A percentile compares a stretch with the other conserved stretches of the same genome.
Conservation (phyloP, 371 early-diverging fungal genomes). For the Encephalitozoon intestinalis region DNA sequence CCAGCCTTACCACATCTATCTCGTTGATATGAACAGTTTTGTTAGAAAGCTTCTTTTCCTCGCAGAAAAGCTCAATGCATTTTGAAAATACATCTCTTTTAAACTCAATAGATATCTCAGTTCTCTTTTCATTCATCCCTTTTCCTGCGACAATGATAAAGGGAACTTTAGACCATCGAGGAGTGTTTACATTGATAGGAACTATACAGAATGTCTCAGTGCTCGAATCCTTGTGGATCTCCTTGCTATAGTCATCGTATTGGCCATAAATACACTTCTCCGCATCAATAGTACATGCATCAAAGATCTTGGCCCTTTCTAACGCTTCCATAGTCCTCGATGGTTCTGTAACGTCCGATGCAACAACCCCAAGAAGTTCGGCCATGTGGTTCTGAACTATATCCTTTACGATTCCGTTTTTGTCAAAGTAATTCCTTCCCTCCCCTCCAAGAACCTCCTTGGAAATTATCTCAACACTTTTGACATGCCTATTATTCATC, state of each 20-base stretch:
- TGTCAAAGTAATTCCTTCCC: conserved; percentile 95
- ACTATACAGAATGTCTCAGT: conserved; percentile 54
- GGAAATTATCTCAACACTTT: conserved; percentile 90
- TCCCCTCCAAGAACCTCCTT: conserved; percentile 92
- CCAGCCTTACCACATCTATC: neutral
- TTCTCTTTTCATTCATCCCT: conserved; percentile 52
- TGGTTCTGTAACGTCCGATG: conserved; percentile 64
- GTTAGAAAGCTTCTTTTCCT: neutral
- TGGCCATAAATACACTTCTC: conserved; percentile 47
- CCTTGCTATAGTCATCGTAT: conserved; percentile 46
- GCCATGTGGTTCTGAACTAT: conserved; percentile 94
- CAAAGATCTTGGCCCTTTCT: conserved; percentile 14
- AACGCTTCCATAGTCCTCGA: conserved; percentile 1
- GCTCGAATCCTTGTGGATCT: conserved; percentile 25
- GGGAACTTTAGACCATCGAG: conserved; percentile 45
- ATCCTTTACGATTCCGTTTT: conserved; percentile 94
- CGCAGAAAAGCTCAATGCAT: neutral
- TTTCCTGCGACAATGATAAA: conserved; percentile 54
- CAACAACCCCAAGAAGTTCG: conserved; percentile 76
- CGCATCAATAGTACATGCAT: neutral
- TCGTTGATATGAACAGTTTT: neutral
- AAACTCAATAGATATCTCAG: conserved; percentile 38
- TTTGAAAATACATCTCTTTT: neutral
- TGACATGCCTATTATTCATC: conserved; percentile 63
- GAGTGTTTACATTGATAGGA: neutral